Evolutionary conservation across 202 grass and related monocot genomes (phyloP), one percentile per base, ranked within the genome.

Genomic region (Eragrostis tef): DNA sequence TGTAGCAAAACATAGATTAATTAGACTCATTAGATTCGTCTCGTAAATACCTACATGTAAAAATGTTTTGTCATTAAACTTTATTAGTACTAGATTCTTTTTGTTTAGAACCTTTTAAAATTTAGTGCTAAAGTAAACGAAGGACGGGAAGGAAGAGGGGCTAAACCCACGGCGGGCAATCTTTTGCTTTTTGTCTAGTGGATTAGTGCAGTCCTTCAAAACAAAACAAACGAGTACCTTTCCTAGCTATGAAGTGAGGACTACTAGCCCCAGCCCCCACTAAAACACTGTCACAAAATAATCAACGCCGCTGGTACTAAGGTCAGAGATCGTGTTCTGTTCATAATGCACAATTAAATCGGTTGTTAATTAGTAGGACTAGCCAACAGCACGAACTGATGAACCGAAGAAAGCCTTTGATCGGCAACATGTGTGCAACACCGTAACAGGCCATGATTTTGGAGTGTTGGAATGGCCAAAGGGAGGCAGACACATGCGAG

Each of bases 111-210:
- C n/a, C n/a, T n/a, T n/a, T n/a, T n/a, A n/a, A n/a, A n/a, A n/a
- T n/a, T n/a, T n/a, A n/a, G n/a, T n/a, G n/a, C n/a, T n/a, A n/a
- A n/a, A n/a, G n/a, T n/a, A n/a, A n/a, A n/a, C n/a, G n/a, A n/a
- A n/a, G n/a, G n/a, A n/a, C n/a, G n/a, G n/a, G n/a, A n/a, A n/a
- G n/a, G n/a, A n/a, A n/a, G n/a, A n/a, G n/a, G n/a, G n/a, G 64
- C 53, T 24, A 2, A 21, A 26, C 43, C 64, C 63, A 77, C 64
- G 82, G 63, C 39, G 3, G 27, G 0, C 58, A 43, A 82, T 66
- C 36, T 46, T 75, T 67, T 67, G n/a, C 2, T 3, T 31, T 65
- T 21, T 31, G 31, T 64, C 34, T 24, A 48, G 24, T 14, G 42
- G 29, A 31, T 3, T 3, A 6, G 26, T 19, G 58, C 80, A 15